phyloP scores from a whole-genome alignment of 805 yeast species.

The Barnettozyma pratensis region DNA sequence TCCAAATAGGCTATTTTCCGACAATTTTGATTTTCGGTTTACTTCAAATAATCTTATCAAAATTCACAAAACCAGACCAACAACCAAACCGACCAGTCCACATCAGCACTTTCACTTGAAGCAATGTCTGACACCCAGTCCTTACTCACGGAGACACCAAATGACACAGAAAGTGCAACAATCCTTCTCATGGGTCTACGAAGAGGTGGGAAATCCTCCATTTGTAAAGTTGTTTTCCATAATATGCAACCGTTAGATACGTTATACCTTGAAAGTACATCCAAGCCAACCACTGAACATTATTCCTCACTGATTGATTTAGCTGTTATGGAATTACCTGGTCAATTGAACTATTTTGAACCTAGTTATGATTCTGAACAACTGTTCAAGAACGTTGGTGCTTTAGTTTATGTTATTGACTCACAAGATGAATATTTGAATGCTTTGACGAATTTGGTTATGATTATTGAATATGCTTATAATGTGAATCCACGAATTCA shows the following conservation, averaged over 20 bases:
- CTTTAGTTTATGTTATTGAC: slow-evolving; percentile 91
- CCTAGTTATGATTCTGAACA: slow-evolving; percentile 76
- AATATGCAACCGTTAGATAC: slow-evolving; percentile 96
- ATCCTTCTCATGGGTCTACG: slow-evolving; percentile 85
- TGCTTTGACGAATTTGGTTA: slow-evolving; percentile 83
- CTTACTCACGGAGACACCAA: slow-evolving; percentile 23
- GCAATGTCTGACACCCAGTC: slow-evolving; percentile 6
- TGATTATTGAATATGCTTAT: slow-evolving; percentile 83
- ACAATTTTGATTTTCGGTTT: no score
- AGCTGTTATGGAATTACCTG: slow-evolving; percentile 91
- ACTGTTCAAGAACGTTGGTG: slow-evolving; percentile 77
- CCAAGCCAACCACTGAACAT: slow-evolving; percentile 81
- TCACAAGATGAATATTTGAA: slow-evolving; percentile 92
- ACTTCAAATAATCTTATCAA: background rate
- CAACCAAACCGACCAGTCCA: background rate
- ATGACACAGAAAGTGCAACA: slow-evolving; percentile 63
- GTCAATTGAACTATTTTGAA: slow-evolving; percentile 85
- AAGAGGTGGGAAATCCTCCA: slow-evolving; percentile 86
- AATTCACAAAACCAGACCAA: background rate
- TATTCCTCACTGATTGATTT: slow-evolving; percentile 80
- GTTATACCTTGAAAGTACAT: slow-evolving; percentile 80
- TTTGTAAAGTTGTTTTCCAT: slow-evolving; percentile 92
- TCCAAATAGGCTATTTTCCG: no score
- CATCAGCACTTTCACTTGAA: background rate
- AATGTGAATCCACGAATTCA: slow-evolving; percentile 79